Evolutionary conservation across 2,329 filamentous ascomycete genomes (phyloP).

Genomic region (Colletotrichum sp.): DNA sequence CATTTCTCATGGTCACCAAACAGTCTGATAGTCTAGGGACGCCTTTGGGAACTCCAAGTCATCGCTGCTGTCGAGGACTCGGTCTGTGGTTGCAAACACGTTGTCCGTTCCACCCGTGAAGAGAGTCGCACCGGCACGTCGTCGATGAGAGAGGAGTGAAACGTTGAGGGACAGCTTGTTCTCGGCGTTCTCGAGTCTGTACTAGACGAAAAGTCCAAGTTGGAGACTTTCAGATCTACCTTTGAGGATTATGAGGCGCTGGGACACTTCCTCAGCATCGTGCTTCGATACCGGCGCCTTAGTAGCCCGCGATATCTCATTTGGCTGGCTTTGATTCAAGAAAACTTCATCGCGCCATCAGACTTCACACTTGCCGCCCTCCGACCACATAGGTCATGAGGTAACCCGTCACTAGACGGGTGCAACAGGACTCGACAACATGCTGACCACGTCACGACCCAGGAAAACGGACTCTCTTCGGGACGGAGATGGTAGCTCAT

Average conservation of each 20-base stretch:
- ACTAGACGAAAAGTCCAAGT: background rate
- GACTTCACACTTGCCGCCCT: background rate
- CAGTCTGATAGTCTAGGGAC: background rate
- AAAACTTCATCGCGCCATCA: background rate
- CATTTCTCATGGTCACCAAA: background rate
- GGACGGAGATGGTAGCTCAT: background rate
- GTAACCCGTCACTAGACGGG: background rate
- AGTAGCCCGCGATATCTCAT: background rate
- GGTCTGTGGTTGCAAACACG: background rate
- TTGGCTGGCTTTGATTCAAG: background rate
- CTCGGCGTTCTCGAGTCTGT: background rate
- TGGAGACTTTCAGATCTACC: background rate
- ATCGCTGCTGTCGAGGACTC: background rate
- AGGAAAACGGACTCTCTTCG: background rate
- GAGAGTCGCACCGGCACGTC: background rate
- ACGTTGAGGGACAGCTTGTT: background rate
- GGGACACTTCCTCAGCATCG: background rate
- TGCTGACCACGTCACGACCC: slow-evolving; percentile 5
- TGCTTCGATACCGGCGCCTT: background rate
- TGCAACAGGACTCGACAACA: slow-evolving; percentile 15
- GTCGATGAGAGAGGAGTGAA: background rate
- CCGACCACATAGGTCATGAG: background rate
- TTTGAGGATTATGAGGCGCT: no score
- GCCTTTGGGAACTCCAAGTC: background rate
- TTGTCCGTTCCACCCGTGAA: slow-evolving; percentile 14